These are phyloP conservation scores for Handroanthus guayacan DNA, from an alignment of 257 asterid species.

Conservation along the genomic window DNA sequence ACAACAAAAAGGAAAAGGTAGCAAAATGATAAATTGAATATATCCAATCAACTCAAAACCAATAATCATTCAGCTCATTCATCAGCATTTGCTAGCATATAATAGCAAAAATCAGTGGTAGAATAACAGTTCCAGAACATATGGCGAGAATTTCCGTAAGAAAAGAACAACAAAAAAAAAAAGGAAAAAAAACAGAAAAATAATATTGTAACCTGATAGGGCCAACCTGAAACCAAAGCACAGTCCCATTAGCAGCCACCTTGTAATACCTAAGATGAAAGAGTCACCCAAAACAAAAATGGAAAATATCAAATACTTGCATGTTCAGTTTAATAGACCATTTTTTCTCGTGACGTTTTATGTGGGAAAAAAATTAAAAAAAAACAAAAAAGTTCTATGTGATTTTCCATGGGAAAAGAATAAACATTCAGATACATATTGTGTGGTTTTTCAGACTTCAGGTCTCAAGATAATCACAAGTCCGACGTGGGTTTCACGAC, in stretches of 20 bases:
- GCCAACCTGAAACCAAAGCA: slow-evolving; percentile 99
- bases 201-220: slow-evolving; percentile 72
- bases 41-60: slow-evolving; percentile 12
- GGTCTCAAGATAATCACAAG: background rate
- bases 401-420: too few relatives aligned
- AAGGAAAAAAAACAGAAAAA: slow-evolving; percentile 13
- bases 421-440: background rate
- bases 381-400: too few relatives aligned
- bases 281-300: slow-evolving; percentile 19
- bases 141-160: slow-evolving; percentile 3
- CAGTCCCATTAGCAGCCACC: slow-evolving; percentile 84
- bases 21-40: background rate
- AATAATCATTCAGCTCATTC: slow-evolving; percentile 6
- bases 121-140: background rate
- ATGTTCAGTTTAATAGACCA: background rate
- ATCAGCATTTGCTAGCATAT: slow-evolving; percentile 6
- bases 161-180: too few relatives aligned
- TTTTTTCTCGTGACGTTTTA: background rate
- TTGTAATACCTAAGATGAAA: slow-evolving; percentile 73
- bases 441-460: background rate
- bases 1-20: slow-evolving; percentile 23
- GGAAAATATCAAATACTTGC: slow-evolving; percentile 22
- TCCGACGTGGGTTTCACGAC: background rate
- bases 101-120: background rate
- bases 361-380: too few relatives aligned